Percentiles rank a stretch among this genome's conserved stretches.
These are phyloP conservation scores for Prinsepia uniflora DNA, from an alignment of 306 rosid species.

Conservation along the genomic window DNA sequence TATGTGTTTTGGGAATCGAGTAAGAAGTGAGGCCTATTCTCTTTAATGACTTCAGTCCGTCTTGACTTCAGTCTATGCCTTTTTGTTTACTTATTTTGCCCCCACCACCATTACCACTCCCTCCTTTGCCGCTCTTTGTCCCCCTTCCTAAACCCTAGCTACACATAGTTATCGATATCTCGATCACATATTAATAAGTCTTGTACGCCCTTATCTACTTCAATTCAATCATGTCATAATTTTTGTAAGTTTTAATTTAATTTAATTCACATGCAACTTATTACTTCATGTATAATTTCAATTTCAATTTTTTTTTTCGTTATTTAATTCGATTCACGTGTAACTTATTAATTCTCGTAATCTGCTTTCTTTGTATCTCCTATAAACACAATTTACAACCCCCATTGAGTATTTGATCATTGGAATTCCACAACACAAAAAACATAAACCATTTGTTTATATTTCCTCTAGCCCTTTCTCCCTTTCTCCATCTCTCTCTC, in stretches of 20 bases:
- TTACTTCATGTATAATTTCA: too few relatives aligned
- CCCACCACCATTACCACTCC: constrained; percentile 27
- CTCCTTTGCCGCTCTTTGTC: constrained; percentile 77
- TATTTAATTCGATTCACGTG: constrained; percentile 9
- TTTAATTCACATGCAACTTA: too few relatives aligned
- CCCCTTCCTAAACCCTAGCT: constrained; percentile 42
- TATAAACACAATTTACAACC: not conserved
- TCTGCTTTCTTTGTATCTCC: too few relatives aligned
- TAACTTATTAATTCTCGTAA: too few relatives aligned
- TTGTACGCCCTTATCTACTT: too few relatives aligned
- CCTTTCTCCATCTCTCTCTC: not conserved
- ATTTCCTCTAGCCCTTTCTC: constrained; percentile 28
- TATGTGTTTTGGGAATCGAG: not conserved
- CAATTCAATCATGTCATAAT: too few relatives aligned
- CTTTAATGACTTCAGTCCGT: too few relatives aligned
- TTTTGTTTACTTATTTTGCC: constrained; percentile 11
- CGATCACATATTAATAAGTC: too few relatives aligned
- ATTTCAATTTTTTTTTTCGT: too few relatives aligned
- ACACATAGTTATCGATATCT: not conserved
- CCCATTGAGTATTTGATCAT: not conserved
- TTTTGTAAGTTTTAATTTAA: too few relatives aligned
- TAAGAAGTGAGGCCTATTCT: not conserved
- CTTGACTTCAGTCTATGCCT: too few relatives aligned
- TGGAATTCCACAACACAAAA: not conserved
- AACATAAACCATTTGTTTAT: constrained; percentile 23